Evolutionary conservation across 1,284 basidiomycete genomes (phyloP), one percentile per base, ranked within the genome.

Genomic region (Tremellales sp.): DNA sequence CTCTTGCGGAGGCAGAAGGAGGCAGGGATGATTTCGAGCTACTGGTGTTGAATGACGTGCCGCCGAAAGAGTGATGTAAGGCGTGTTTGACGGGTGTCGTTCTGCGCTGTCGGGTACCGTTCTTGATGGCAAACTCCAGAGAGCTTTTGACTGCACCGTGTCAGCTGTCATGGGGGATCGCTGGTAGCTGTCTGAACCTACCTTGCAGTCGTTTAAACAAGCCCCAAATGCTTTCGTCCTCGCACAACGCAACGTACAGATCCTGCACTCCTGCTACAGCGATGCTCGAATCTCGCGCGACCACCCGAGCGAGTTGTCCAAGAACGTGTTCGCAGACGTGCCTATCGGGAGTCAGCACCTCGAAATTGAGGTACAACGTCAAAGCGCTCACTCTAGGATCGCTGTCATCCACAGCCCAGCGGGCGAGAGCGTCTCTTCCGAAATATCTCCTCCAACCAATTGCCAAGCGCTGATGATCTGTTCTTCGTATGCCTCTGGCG

Each of bases 381-480:
- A 25, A 10, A 11, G 10, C n/a, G 51, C 88, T 75, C 68, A 91
- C 90, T 94, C 90, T 37, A 93, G 77, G 55, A 93, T 86, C n/a
- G 89, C 89, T 11, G 90, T 92, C 48, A 92, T 78, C 78, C 92
- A 94, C 40, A 93, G 70, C 15, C 87, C 85, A 22, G 89, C 86
- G 3, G 89, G 87, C 12, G 85, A 82, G n/a, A 92, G 45, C 0
- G 68, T 72, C 19, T 61, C 64, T 12, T 66, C 62, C 6, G 58
- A 53, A 3, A 40, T 25, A 33, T 72, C 69, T 13, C 74, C 74
- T 3, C 73, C 73, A 2, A 60, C 68, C 5, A 35, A 43, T 35
- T 50, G 54, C 68, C 73, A 72, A 0, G 50, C 53, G 2, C 43
- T 42, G 15, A 65, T 27, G 12, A 57, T 45, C 2, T 45, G 21